Conservation (phyloP, 164 flowering plant genomes). For the Dillenia suffruticosa region DNA sequence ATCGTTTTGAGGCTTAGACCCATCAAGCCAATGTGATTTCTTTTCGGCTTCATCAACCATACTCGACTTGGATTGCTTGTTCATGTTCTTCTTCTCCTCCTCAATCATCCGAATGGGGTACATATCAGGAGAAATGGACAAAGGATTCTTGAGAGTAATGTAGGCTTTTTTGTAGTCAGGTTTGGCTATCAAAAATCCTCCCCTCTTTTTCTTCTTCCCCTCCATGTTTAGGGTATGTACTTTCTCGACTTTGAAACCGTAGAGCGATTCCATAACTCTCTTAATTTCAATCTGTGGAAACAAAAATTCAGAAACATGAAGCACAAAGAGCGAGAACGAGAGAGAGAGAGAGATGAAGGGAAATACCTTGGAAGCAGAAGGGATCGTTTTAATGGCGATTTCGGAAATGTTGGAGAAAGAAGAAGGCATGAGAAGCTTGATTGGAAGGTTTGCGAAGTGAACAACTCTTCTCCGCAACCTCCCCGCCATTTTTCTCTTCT, state of each 20-base stretch:
- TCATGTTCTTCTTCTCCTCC: conserved; percentile 46
- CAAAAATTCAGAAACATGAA: neutral
- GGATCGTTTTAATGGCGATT: conserved; percentile 74
- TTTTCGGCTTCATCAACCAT: conserved; percentile 40
- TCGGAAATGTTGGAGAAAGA: conserved; percentile 58
- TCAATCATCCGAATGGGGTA: conserved; percentile 51
- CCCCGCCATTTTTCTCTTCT: conserved; percentile 44
- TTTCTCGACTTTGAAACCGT: conserved; percentile 75
- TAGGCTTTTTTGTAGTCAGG: conserved; percentile 88
- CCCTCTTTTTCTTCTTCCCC: conserved; percentile 85
- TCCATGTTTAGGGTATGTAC: conserved; percentile 83
- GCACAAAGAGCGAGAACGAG: neutral
- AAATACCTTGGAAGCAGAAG: conserved; percentile 69
- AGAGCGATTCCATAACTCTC: conserved; percentile 76
- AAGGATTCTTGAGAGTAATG: conserved; percentile 50
- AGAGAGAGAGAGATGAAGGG: neutral
- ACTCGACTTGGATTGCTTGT: conserved; percentile 38
- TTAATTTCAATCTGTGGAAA: conserved; percentile 63
- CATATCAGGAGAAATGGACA: conserved; percentile 55
- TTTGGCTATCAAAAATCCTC: conserved; percentile 58
- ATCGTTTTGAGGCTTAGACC: conserved; percentile 16
- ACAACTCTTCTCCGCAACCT: conserved; percentile 73
- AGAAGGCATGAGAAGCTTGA: conserved; percentile 75
- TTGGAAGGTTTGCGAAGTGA: conserved; percentile 72
- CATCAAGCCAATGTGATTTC: conserved; percentile 66